Base-by-base conservation (phyloP, 768 basidiomycete genomes). In the Russula foetens region DNA sequence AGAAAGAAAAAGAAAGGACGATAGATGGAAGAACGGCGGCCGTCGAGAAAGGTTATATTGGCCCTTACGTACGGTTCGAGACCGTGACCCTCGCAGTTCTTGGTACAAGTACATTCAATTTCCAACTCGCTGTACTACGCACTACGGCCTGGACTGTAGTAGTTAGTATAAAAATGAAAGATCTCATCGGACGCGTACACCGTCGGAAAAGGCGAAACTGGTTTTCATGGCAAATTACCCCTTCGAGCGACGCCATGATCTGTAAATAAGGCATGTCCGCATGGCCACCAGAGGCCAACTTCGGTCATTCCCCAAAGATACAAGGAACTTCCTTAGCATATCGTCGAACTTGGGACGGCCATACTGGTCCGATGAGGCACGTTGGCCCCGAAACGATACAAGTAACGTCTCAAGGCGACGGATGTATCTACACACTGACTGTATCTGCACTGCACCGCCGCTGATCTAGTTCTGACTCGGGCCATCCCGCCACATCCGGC, bases 401-500 rank as follows among this genome's bases (percentile, higher is more conserved):
- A n/a, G n/a, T n/a, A 31, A 23, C 33, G 58, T 59, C 58, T 52
- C 49, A 17, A 51, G 31, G 43, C 15, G 41, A 51, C 44, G 24
- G 29, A 23, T 43, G 23, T 23, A 41, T 26, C 28, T 50, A 23
- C n/a, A n/a, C n/a, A n/a, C n/a, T n/a, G n/a, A n/a, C 44, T 45
- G 24, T n/a, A 44, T 49, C 41, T 46, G 55, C 60, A 61, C 41
- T 46, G 55, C 60, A 61, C 55, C 35, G 60, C 60, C 60, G n/a
- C 28, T 61, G 60, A 61, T 61, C 17, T 4, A 52, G 39, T 21
- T 53, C 44, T 59, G 58, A 59, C 50, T 53, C 58, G 50, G 57
- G 17, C 17, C 49, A 58, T 21, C 21, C n/a, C 8, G 35, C 14
- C 2, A 8, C 31, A 12, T 28, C 4, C 35, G 6, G 15, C 24